A percentile compares a stretch with the other conserved stretches of the same genome.
Evolutionary conservation across 139 green algal genomes (phyloP).

Genomic region (Chlamydomonas incerta): DNA sequence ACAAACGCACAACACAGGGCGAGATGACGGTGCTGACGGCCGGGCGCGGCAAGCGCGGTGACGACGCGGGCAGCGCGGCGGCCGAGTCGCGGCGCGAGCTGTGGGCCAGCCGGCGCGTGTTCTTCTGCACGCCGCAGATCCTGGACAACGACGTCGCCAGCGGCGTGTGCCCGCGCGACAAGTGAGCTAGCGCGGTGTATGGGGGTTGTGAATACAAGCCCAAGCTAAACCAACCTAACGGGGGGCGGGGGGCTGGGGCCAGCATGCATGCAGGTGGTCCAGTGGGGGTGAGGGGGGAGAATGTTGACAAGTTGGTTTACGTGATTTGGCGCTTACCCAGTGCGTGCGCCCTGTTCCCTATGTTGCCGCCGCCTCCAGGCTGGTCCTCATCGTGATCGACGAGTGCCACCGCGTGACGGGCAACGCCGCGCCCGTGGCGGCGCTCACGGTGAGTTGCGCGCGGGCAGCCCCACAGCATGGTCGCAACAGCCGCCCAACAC

Average conservation of each 20-base stretch:
- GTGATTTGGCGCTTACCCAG: no score
- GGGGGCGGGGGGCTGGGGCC: no score
- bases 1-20: no score
- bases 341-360: no score
- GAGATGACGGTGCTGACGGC: slow-evolving; percentile 37
- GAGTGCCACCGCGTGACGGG: slow-evolving; percentile 92
- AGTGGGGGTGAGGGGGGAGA: no score
- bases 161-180: slow-evolving; percentile 53
- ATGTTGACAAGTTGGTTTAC: no score
- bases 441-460: neutral
- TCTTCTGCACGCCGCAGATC: slow-evolving; percentile 94
- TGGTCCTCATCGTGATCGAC: slow-evolving; percentile 94
- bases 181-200: no score
- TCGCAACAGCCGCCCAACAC: no score
- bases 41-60: neutral
- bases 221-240: no score
- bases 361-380: slow-evolving; percentile 2
- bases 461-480: no score
- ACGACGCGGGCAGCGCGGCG: neutral
- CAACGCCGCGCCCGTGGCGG: slow-evolving; percentile 53
- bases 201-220: no score
- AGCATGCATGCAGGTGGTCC: no score
- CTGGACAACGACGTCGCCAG: slow-evolving; percentile 90
- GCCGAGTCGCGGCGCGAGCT: neutral
- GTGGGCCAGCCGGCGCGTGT: slow-evolving; percentile 73